phyloP scores from a whole-genome alignment of 768 basidiomycete species.

The Pleurotus tuber-regium region DNA sequence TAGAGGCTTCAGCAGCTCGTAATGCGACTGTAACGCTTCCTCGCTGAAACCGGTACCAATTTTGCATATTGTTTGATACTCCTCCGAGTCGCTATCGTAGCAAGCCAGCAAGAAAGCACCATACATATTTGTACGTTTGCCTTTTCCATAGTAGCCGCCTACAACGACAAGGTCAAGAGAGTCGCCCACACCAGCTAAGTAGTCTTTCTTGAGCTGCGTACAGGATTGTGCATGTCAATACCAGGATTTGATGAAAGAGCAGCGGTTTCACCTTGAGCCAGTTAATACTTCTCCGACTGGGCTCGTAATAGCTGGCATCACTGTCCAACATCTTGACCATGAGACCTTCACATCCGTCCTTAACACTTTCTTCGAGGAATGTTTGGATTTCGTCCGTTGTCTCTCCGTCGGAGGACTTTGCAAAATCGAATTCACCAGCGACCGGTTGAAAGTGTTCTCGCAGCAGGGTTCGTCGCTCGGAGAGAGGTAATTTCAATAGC shows the following conservation, averaged over 20 bases:
- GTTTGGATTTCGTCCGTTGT: conserved; percentile 91
- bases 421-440: conserved; percentile 89
- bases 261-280: conserved; percentile 82
- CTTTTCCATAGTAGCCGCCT: conserved; percentile 96
- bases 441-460: conserved; percentile 78
- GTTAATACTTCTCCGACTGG: conserved; percentile 91
- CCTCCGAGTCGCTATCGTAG: conserved; percentile 91
- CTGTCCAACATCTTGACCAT: conserved; percentile 99
- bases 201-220: conserved; percentile 94
- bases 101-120: conserved; percentile 98
- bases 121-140: conserved; percentile 96
- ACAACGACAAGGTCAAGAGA: conserved; percentile 98
- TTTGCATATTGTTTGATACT: conserved; percentile 97
- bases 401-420: conserved; percentile 85
- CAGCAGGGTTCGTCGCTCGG: conserved; percentile 75
- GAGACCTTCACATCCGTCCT: conserved; percentile 97
- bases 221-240: conserved; percentile 5
- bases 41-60: conserved; percentile 99
- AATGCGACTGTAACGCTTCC: conserved; percentile 78
- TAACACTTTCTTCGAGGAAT: conserved; percentile 95
- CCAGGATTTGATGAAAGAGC: neutral
- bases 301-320: conserved; percentile 92
- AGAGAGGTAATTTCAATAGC: conserved; percentile 71
- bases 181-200: conserved; percentile 93
- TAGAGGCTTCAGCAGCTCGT: conserved; percentile 77